These are phyloP conservation scores for Phoenix roebelenii DNA, from an alignment of 176 grass and related monocot species.

Conservation along the genomic window DNA sequence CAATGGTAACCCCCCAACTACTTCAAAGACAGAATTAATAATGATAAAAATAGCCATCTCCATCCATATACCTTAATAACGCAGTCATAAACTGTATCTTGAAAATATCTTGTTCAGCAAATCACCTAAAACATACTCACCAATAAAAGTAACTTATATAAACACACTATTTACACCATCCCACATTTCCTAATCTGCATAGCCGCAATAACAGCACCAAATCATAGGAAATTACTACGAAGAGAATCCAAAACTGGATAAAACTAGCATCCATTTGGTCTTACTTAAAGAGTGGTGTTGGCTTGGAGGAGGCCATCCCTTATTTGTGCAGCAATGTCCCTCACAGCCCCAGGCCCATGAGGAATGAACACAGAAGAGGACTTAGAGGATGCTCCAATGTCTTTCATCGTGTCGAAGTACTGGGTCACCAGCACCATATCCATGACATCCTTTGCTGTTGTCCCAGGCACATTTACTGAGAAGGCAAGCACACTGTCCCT, in stretches of 20 bases:
- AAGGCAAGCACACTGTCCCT: conserved; percentile 79
- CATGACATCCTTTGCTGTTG: conserved; percentile 75
- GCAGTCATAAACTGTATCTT: no score
- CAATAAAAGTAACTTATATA: no score
- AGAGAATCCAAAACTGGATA: background rate
- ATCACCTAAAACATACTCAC: no score
- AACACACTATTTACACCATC: no score
- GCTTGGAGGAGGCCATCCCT: conserved; percentile 67
- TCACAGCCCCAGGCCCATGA: conserved; percentile 66
- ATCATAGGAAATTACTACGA: no score
- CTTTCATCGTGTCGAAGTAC: conserved; percentile 85
- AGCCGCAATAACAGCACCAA: no score
- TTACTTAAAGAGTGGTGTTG: background rate
- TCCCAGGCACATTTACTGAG: conserved; percentile 80
- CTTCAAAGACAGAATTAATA: no score
- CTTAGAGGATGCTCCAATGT: conserved; percentile 60
- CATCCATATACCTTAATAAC: no score
- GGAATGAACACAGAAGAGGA: conserved; percentile 69
- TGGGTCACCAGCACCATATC: conserved; percentile 86
- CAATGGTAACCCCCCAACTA: no score
- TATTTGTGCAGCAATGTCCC: conserved; percentile 56
- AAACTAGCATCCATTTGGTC: background rate
- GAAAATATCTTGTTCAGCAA: no score
- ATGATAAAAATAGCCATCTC: no score
- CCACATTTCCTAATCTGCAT: no score